phyloP scores from a whole-genome alignment of 805 yeast species.

The Barnettozyma vustinii region DNA sequence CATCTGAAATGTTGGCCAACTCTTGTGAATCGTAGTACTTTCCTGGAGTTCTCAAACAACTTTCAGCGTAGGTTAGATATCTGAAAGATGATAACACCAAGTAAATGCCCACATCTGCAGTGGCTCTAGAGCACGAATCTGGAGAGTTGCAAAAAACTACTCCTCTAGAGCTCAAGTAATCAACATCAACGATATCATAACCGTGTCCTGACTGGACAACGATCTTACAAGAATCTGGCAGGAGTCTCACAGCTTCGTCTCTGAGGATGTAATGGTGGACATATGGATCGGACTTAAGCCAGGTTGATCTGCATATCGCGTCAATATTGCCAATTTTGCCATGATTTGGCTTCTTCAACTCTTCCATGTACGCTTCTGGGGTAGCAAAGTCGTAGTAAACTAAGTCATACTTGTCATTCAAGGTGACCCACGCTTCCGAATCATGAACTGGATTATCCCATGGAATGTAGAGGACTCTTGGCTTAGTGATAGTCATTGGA shows the following conservation, averaged over 20 bases:
- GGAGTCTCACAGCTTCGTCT: constrained; percentile 27
- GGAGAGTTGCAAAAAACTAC: constrained; percentile 36
- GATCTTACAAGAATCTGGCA: constrained; percentile 32
- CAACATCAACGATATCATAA: constrained; percentile 34
- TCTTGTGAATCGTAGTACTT: constrained; percentile 28
- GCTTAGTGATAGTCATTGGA: constrained; percentile 19
- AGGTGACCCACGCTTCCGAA: constrained; percentile 31
- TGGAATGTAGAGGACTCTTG: constrained; percentile 34
- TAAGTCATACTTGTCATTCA: constrained; percentile 33
- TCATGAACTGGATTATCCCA: constrained; percentile 34
- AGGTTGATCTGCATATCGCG: constrained; percentile 34
- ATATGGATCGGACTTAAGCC: constrained; percentile 36
- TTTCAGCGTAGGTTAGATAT: constrained; percentile 33
- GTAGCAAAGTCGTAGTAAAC: constrained; percentile 30
- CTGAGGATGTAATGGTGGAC: constrained; percentile 32
- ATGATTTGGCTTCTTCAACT: constrained; percentile 29
- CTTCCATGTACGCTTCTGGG: constrained; percentile 31
- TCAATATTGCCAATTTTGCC: constrained; percentile 32
- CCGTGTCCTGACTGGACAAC: constrained; percentile 38
- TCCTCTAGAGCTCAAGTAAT: constrained; percentile 28
- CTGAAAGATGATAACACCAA: constrained; percentile 31
- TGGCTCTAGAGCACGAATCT: constrained; percentile 33
- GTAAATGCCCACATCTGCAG: constrained; percentile 35
- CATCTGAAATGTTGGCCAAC: constrained; percentile 31
- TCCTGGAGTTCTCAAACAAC: constrained; percentile 31